Conservation (phyloP, 495 filamentous ascomycete species). For the Talaromyces liani region DNA sequence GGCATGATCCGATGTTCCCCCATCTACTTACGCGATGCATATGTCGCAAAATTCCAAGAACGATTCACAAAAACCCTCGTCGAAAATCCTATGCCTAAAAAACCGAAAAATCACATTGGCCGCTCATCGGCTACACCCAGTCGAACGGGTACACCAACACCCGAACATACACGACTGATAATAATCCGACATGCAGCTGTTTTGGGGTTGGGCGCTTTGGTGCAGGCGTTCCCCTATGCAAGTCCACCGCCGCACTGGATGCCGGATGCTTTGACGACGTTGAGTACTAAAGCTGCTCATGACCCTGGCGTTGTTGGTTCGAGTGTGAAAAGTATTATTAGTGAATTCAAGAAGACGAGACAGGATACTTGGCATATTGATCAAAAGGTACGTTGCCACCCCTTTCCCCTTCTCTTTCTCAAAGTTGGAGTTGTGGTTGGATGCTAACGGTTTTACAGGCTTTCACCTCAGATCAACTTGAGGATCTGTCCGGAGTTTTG, state of each 20-base stretch:
- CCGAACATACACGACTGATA: conserved; percentile 72
- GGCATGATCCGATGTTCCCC: conserved; percentile 99
- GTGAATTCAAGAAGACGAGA: conserved; percentile 98
- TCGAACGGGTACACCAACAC: conserved; percentile 69
- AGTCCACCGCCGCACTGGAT: conserved; percentile 91
- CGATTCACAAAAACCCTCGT: conserved; percentile 71
- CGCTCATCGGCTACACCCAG: conserved; percentile 37
- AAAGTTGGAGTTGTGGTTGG: neutral
- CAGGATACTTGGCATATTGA: conserved; percentile 99
- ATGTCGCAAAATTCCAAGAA: conserved; percentile 65
- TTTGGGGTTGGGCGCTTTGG: conserved; percentile 79
- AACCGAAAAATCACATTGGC: conserved; percentile 34
- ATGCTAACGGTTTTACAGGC: conserved; percentile 45
- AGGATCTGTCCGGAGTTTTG: conserved; percentile 90
- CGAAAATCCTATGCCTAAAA: conserved; percentile 82
- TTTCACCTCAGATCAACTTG: conserved; percentile 85
- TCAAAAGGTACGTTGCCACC: conserved; percentile 63
- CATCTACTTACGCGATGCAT: conserved; percentile 62
- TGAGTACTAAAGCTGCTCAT: conserved; percentile 77
- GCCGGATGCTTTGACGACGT: conserved; percentile 80
- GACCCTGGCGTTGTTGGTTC: conserved; percentile 93
- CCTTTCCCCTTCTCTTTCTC: neutral
- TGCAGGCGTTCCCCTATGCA: conserved; percentile 95
- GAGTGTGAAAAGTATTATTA: conserved; percentile 91
- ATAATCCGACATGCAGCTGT: conserved; percentile 85